Evolutionary conservation across 2,329 filamentous ascomycete species (phyloP).

Genomic region (Microcyclospora tardicrescens): DNA sequence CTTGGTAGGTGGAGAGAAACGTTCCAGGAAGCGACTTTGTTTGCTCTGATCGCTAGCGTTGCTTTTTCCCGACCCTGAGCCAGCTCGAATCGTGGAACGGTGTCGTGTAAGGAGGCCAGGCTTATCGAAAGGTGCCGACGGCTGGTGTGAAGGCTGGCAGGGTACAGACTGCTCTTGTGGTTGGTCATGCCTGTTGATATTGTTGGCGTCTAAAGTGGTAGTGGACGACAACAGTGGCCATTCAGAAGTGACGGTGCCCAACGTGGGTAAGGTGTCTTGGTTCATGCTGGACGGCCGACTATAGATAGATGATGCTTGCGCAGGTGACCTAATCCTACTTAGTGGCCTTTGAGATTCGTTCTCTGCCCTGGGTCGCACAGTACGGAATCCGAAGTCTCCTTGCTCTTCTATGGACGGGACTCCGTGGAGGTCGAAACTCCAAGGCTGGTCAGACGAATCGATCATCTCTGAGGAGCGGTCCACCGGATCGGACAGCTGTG

Average conservation of each 20-base stretch:
- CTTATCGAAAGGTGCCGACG: background rate
- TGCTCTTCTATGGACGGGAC: conserved; percentile 2
- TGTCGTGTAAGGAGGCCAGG: background rate
- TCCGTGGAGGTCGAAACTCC: conserved; percentile 10
- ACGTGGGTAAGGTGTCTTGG: background rate
- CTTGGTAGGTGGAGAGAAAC: conserved; percentile 12
- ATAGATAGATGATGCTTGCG: conserved; percentile 26
- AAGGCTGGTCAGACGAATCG: conserved; percentile 3
- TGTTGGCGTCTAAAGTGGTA: background rate
- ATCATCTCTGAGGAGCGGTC: conserved; percentile 3
- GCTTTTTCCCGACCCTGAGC: conserved; percentile 7
- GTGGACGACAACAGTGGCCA: conserved; percentile 2
- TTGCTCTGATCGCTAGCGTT: conserved; percentile 8
- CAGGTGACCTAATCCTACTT: background rate
- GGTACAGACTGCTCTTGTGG: conserved; percentile 10
- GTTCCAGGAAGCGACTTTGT: conserved; percentile 10
- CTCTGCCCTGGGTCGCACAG: background rate
- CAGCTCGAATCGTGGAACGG: background rate
- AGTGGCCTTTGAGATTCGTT: background rate
- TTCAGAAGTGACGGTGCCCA: conserved; percentile 1
- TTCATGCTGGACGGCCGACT: conserved; percentile 24
- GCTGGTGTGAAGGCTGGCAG: background rate
- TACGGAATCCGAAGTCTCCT: background rate
- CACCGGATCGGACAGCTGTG: conserved; percentile 22
- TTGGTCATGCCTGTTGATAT: conserved; percentile 12